phyloP scores from a whole-genome alignment of 139 green algal species.

The Raphidocelis subcapitata region DNA sequence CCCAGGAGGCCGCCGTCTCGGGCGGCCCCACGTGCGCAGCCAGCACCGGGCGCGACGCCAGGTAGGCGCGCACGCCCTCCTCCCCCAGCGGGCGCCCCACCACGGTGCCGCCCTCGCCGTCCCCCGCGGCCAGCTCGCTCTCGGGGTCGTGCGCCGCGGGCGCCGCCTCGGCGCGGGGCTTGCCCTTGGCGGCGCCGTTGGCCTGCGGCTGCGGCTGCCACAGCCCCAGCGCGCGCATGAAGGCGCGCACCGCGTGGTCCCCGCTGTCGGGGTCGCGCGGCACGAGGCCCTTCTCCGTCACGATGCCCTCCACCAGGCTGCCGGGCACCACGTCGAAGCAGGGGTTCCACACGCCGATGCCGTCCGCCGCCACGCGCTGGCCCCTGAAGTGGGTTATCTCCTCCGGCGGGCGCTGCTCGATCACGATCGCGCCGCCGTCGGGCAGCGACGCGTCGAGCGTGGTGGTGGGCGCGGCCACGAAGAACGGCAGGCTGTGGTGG shows the following conservation, averaged over 20 bases:
- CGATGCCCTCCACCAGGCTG: conserved; percentile 87
- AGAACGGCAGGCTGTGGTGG: conserved; percentile 86
- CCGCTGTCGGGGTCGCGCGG: conserved; percentile 22
- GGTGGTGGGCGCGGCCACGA: conserved; percentile 89
- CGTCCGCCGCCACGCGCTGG: conserved; percentile 64
- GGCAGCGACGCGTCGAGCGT: conserved; percentile 77
- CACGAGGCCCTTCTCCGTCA: conserved; percentile 90
- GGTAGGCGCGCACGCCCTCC: conserved; percentile 59
- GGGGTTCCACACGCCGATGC: conserved; percentile 91
- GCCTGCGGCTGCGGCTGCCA: conserved; percentile 21
- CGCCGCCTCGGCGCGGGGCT: not conserved
- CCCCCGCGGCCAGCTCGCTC: not conserved
- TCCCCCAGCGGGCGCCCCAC: conserved; percentile 30
- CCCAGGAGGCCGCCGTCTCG: no score
- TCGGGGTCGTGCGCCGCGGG: not conserved
- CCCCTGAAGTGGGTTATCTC: conserved; percentile 86
- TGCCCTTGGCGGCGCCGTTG: conserved; percentile 3
- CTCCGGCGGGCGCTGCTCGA: conserved; percentile 79
- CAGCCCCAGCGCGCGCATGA: conserved; percentile 6
- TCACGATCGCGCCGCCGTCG: conserved; percentile 79
- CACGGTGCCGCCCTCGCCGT: no score
- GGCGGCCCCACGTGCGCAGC: conserved; percentile 35
- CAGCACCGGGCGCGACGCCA: conserved; percentile 47
- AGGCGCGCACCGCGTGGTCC: conserved; percentile 21
- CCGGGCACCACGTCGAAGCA: conserved; percentile 93